phyloP scores from a whole-genome alignment of 257 asterid species.

The Dorcoceras hygrometricum region DNA sequence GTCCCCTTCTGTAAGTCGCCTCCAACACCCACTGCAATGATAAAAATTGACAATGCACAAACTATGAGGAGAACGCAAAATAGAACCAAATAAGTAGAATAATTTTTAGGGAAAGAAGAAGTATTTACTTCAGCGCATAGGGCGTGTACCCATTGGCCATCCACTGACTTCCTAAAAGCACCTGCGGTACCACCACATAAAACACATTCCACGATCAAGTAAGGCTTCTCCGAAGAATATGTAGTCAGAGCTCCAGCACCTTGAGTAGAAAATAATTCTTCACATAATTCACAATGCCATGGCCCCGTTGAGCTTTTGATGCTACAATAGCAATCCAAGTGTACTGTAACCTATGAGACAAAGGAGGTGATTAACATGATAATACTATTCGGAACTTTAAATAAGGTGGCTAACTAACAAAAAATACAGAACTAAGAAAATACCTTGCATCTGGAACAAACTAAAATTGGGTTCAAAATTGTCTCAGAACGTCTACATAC shows the following conservation, averaged over 20 bases:
- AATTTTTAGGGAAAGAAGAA: constrained; percentile 5
- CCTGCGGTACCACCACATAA: constrained; percentile 97
- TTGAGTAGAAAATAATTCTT: constrained; percentile 55
- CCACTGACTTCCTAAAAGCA: constrained; percentile 88
- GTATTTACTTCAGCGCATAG: constrained; percentile 92
- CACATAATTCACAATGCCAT: constrained; percentile 97
- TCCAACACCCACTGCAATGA: constrained; percentile 81
- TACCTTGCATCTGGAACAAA: constrained; percentile 97
- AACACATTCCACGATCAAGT: constrained; percentile 82
- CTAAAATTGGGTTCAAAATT: constrained; percentile 68
- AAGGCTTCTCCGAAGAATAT: constrained; percentile 68
- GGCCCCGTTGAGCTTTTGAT: constrained; percentile 72
- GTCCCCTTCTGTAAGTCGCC: constrained; percentile 82
- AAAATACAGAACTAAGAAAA: not conserved
- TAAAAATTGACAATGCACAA: constrained; percentile 32
- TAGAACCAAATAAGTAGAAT: constrained; percentile 23
- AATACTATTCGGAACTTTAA: not conserved
- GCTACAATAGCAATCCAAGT: constrained; percentile 91
- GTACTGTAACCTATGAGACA: constrained; percentile 77
- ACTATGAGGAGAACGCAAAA: constrained; percentile 23
- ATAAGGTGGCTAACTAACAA: constrained; percentile 7
- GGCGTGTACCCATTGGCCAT: constrained; percentile 96
- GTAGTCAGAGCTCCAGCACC: constrained; percentile 54
- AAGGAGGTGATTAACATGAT: not conserved
- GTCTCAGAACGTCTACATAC: constrained; percentile 84